Evolutionary conservation across 2,329 filamentous ascomycete species (phyloP).

Genomic region (Herpomyces periplanetae): DNA sequence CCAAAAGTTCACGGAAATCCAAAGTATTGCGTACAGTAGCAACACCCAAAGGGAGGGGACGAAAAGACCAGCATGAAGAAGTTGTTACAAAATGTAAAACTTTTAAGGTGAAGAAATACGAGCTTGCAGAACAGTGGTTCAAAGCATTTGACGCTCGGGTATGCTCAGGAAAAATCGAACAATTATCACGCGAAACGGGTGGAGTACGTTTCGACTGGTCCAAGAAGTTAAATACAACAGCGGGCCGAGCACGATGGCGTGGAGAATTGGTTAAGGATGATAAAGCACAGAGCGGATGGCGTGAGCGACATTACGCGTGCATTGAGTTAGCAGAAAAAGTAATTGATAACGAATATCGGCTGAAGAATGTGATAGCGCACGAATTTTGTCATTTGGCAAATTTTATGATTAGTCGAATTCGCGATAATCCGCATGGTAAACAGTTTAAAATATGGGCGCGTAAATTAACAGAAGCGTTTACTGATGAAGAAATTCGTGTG

Average conservation of each 20-base stretch:
- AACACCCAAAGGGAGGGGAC: too few species aligned
- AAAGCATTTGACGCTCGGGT: slow-evolving; percentile 24
- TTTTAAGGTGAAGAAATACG: slow-evolving; percentile 21
- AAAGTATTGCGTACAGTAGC: too few species aligned
- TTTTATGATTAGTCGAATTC: slow-evolving; percentile 44
- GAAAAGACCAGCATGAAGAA: slow-evolving; percentile 7
- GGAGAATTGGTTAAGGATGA: too few species aligned
- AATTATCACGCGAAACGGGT: slow-evolving; percentile 20
- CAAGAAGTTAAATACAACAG: slow-evolving; percentile 39
- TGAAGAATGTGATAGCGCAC: slow-evolving; percentile 71
- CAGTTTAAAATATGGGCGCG: slow-evolving; percentile 33
- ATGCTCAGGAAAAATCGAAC: slow-evolving; percentile 16
- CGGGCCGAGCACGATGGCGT: slow-evolving; percentile 17
- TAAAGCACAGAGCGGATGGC: too few species aligned
- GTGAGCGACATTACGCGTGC: slow-evolving; percentile 20
- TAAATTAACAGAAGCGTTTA: slow-evolving; percentile 11
- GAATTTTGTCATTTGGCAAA: slow-evolving; percentile 84
- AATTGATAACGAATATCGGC: slow-evolving; percentile 26
- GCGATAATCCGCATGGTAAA: slow-evolving; percentile 35
- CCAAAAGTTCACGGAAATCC: too few species aligned
- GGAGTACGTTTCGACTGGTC: slow-evolving; percentile 32
- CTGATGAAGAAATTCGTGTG: slow-evolving; percentile 22
- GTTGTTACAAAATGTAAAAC: slow-evolving; percentile 12
- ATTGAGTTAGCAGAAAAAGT: slow-evolving; percentile 73
- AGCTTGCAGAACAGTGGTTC: slow-evolving; percentile 22